Conservation (phyloP, 164 flowering plant species). For the Liriodendron chinense region DNA sequence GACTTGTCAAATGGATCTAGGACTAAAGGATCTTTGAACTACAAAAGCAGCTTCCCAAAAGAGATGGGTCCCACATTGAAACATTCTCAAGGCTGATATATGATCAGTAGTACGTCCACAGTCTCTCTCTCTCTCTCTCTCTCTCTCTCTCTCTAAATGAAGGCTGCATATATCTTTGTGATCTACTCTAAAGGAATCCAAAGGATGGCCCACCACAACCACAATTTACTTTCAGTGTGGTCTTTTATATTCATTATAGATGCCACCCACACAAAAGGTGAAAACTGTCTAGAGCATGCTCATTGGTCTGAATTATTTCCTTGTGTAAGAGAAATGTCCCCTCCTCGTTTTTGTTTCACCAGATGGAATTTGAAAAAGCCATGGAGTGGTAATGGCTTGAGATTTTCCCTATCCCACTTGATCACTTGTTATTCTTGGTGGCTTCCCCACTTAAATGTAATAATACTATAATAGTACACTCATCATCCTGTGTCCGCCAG, state of each 20-base stretch:
- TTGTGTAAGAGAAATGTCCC: background rate
- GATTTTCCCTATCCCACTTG: background rate
- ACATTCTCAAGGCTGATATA: background rate
- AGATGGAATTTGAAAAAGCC: background rate
- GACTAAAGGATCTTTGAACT: background rate
- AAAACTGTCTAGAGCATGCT: background rate
- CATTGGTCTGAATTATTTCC: background rate
- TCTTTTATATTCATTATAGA: background rate
- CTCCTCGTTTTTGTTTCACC: background rate
- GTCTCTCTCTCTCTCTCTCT: no score
- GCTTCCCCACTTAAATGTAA: slow-evolving; percentile 1
- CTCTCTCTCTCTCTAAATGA: no score
- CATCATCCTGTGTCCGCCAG: no score
- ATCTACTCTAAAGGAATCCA: background rate
- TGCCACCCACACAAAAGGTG: background rate
- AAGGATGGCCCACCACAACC: background rate
- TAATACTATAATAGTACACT: background rate
- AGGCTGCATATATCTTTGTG: background rate
- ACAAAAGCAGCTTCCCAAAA: background rate
- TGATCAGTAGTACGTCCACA: background rate
- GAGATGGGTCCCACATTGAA: background rate
- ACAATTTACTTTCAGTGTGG: background rate
- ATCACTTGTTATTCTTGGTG: background rate
- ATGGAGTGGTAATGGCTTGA: background rate
- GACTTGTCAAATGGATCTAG: no score